A percentile compares a stretch with the other conserved stretches of the same genome.
phyloP scores from a whole-genome alignment of 495 filamentous ascomycete species.

The Neurospora sp. region DNA sequence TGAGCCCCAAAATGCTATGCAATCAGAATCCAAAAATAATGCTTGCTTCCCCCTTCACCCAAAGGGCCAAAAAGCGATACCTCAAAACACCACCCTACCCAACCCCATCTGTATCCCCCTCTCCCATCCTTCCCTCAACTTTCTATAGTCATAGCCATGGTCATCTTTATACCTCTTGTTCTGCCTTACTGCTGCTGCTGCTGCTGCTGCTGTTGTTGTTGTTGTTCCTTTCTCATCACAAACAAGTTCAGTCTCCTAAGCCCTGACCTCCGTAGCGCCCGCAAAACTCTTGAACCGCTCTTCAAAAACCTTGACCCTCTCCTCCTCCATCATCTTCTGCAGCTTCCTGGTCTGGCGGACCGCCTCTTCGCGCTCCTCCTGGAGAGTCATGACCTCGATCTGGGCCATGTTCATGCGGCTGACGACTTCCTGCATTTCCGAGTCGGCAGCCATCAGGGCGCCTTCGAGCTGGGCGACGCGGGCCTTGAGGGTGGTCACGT shows the following conservation, averaged over 20 bases:
- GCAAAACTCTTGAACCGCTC: slow-evolving; percentile 27
- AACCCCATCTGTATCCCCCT: neutral
- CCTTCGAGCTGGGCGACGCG: slow-evolving; percentile 60
- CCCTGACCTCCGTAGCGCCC: slow-evolving; percentile 16
- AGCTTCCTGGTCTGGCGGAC: slow-evolving; percentile 71
- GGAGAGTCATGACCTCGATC: slow-evolving; percentile 85
- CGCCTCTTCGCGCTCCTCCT: slow-evolving; percentile 85
- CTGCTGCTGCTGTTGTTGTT: neutral
- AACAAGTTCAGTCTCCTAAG: neutral
- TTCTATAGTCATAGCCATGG: neutral
- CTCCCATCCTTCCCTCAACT: neutral
- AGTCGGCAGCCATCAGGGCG: slow-evolving; percentile 70
- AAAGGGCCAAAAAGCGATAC: neutral
- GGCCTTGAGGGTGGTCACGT: slow-evolving; percentile 64
- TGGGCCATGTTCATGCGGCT: slow-evolving; percentile 86
- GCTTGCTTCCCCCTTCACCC: neutral
- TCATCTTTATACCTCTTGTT: neutral
- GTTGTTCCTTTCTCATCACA: neutral
- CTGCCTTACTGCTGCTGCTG: neutral
- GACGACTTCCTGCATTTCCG: slow-evolving; percentile 92
- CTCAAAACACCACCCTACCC: neutral
- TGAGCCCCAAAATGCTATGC: neutral
- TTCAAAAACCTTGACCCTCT: slow-evolving; percentile 37
- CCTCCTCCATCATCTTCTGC: slow-evolving; percentile 44
- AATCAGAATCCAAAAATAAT: neutral